phyloP scores from a whole-genome alignment of 2,329 filamentous ascomycete genomes.

The Alternaria viburni region DNA sequence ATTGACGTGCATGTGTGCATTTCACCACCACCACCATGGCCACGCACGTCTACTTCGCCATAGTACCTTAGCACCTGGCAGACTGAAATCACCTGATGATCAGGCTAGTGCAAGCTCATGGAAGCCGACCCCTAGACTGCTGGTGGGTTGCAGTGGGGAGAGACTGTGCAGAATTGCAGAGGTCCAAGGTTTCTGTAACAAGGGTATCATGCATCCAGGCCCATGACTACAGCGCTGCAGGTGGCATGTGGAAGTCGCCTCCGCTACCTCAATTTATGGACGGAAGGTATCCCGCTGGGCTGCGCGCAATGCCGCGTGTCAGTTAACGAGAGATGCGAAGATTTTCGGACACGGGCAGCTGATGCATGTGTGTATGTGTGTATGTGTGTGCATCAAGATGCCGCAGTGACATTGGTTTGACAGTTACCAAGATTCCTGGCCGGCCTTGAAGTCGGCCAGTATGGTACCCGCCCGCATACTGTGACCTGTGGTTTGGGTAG shows the following conservation, averaged over 20 bases:
- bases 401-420: conserved; percentile 14
- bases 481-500: conserved; percentile 10
- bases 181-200: conserved; percentile 2
- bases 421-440: conserved; percentile 12
- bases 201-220: conserved; percentile 15
- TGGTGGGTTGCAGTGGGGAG: conserved; percentile 32
- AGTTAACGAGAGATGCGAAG: conserved; percentile 10
- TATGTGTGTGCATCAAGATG: conserved; percentile 13
- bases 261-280: conserved; percentile 29
- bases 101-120: conserved; percentile 17
- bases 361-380: conserved; percentile 3
- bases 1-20: conserved; percentile 6
- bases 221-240: conserved; percentile 26
- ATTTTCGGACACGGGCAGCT: conserved; percentile 13
- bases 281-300: conserved; percentile 34
- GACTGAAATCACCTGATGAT: background rate
- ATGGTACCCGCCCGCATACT: conserved; percentile 2
- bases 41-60: conserved; percentile 1
- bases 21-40: background rate
- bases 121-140: conserved; percentile 29
- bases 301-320: conserved; percentile 20
- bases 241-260: conserved; percentile 14
- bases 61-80: background rate
- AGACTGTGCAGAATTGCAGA: conserved; percentile 4
- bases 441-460: conserved; percentile 23